Conservation (phyloP, 2,329 filamentous ascomycete genomes). For the Graphium sp. region DNA sequence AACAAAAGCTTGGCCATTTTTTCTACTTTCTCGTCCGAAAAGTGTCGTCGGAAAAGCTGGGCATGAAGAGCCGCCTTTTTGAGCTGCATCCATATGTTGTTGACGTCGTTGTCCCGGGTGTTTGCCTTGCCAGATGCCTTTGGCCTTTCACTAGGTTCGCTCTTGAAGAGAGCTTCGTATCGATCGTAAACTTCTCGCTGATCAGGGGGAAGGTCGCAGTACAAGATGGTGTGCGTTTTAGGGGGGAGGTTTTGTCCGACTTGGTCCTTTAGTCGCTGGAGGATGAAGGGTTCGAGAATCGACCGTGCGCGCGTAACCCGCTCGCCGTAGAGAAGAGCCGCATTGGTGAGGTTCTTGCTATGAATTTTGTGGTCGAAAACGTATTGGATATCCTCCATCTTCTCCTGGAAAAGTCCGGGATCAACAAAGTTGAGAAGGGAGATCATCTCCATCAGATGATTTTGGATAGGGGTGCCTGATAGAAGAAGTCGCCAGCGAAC, state of each 20-base stretch:
- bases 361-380: conserved; percentile 90
- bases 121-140: conserved; percentile 19
- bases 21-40: conserved; percentile 55
- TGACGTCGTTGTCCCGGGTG: conserved; percentile 33
- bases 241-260: conserved; percentile 70
- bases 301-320: conserved; percentile 74
- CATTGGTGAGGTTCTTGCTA: conserved; percentile 62
- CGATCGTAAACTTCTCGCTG: conserved; percentile 61
- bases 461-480: conserved; percentile 74
- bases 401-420: conserved; percentile 59
- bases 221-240: conserved; percentile 63
- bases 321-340: conserved; percentile 70
- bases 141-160: conserved; percentile 33
- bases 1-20: conserved; percentile 67
- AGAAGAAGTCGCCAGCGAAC: conserved; percentile 76
- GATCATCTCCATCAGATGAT: conserved; percentile 85
- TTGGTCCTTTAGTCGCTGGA: conserved; percentile 85
- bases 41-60: conserved; percentile 69
- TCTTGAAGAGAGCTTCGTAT: conserved; percentile 45
- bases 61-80: conserved; percentile 88
- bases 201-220: conserved; percentile 58
- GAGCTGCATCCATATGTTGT: conserved; percentile 75
- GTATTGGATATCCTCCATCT: conserved; percentile 58
- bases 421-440: conserved; percentile 90
- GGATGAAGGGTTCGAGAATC: conserved; percentile 88